Evolutionary conservation across 257 asterid genomes (phyloP).

Genomic region (Cordia subcordata): DNA sequence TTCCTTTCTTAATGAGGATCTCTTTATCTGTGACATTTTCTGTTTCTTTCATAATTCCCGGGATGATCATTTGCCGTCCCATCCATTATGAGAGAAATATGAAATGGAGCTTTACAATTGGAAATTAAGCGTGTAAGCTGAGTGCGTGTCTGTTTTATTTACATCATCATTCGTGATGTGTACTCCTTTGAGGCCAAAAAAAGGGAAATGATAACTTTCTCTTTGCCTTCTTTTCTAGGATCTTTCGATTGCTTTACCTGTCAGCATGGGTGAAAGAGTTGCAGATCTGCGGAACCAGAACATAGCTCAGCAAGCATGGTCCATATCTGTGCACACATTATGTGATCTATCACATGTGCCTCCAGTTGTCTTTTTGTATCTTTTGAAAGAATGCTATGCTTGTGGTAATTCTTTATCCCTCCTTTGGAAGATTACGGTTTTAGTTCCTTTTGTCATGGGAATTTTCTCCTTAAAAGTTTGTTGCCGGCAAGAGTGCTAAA

Average conservation of each 20-base stretch:
- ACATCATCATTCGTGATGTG: background rate
- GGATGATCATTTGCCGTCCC: too few relatives aligned
- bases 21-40: background rate
- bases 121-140: too few relatives aligned
- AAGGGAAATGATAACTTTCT: background rate
- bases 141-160: too few relatives aligned
- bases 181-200: background rate
- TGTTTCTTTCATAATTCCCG: background rate
- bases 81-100: too few relatives aligned
- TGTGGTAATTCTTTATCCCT: constrained; percentile 41
- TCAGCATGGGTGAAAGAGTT: constrained; percentile 36
- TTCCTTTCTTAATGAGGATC: background rate
- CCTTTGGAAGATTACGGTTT: background rate
- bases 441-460: background rate
- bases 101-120: too few relatives aligned
- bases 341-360: constrained; percentile 75
- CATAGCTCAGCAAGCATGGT: constrained; percentile 20
- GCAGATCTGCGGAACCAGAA: constrained; percentile 18
- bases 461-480: too few relatives aligned
- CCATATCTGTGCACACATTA: constrained; percentile 60
- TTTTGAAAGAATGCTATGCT: constrained; percentile 68
- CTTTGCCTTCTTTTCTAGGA: constrained; percentile 26
- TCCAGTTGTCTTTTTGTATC: constrained; percentile 77
- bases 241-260: constrained; percentile 22
- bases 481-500: too few relatives aligned